Percentiles rank a stretch among this genome's conserved stretches.
phyloP scores from a whole-genome alignment of 768 basidiomycete genomes.

The Fomitopsis pulvina region DNA sequence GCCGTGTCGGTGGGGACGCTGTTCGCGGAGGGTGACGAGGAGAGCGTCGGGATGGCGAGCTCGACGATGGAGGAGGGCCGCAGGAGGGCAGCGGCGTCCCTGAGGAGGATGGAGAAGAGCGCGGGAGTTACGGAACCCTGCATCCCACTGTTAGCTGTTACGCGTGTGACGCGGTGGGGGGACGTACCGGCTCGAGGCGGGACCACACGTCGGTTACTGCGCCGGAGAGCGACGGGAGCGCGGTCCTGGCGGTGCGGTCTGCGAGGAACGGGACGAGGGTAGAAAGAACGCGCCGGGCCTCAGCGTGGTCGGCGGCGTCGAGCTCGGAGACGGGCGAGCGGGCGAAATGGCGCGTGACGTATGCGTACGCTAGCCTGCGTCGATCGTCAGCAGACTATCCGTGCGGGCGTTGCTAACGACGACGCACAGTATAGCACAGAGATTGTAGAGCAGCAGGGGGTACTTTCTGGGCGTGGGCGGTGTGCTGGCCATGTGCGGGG shows the following conservation, averaged over 20 bases:
- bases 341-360: slow-evolving; percentile 54
- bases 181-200: slow-evolving; percentile 46
- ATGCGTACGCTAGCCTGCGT: slow-evolving; percentile 62
- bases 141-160: not conserved
- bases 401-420: not conserved
- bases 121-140: slow-evolving; percentile 30
- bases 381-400: not conserved
- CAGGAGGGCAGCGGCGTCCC: slow-evolving; percentile 49
- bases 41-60: too few relatives aligned
- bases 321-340: slow-evolving; percentile 48
- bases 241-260: slow-evolving; percentile 50
- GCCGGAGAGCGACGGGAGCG: slow-evolving; percentile 43
- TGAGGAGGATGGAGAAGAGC: slow-evolving; percentile 46
- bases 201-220: slow-evolving; percentile 65
- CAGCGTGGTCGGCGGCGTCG: slow-evolving; percentile 37
- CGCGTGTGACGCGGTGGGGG: not conserved
- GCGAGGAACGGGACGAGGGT: slow-evolving; percentile 58
- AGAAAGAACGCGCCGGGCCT: slow-evolving; percentile 42
- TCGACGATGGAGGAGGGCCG: slow-evolving; percentile 33
- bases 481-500: slow-evolving; percentile 36
- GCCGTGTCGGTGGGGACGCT: not conserved
- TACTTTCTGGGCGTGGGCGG: slow-evolving; percentile 10
- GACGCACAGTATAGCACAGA: slow-evolving; percentile 61
- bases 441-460: slow-evolving; percentile 55
- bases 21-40: not conserved